These are phyloP conservation scores for Fusarium cicatricum DNA, from an alignment of 2,329 filamentous ascomycete genomes.

Conservation along the genomic window DNA sequence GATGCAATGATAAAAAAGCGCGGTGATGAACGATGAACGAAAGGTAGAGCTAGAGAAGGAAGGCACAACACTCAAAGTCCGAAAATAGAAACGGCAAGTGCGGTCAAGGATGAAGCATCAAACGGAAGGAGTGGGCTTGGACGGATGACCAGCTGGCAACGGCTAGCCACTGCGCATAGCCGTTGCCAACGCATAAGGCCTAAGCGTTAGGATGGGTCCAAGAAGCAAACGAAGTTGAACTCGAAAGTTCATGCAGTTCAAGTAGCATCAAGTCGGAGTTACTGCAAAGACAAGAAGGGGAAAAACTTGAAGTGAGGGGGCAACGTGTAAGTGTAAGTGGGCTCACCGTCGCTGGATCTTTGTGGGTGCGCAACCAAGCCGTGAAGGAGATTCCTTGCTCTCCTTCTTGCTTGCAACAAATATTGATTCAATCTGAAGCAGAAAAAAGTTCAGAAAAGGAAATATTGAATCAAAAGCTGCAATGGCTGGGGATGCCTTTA, in stretches of 20 bases:
- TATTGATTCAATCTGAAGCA: constrained; percentile 25
- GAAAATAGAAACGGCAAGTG: constrained; percentile 11
- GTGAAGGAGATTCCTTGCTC: constrained; percentile 9
- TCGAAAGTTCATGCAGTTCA: background rate
- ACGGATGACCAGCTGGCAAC: constrained; percentile 12
- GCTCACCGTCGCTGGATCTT: constrained; percentile 24
- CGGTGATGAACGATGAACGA: background rate
- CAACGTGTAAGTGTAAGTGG: constrained; percentile 20
- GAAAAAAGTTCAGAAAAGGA: constrained; percentile 22
- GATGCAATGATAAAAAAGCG: constrained; percentile 6
- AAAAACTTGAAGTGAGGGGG: background rate
- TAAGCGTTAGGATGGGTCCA: background rate
- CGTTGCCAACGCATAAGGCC: constrained; percentile 18
- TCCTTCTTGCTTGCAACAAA: constrained; percentile 20
- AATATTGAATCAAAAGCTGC: constrained; percentile 30
- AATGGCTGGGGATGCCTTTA: constrained; percentile 39
- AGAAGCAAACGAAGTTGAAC: background rate
- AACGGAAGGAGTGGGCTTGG: constrained; percentile 18
- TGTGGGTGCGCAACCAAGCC: constrained; percentile 9
- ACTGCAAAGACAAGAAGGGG: background rate
- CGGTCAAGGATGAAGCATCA: constrained; percentile 13
- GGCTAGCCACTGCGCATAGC: constrained; percentile 16
- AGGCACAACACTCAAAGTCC: constrained; percentile 1
- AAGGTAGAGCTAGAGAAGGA: background rate
- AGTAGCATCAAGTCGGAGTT: background rate